phyloP scores from a whole-genome alignment of 2,329 filamentous ascomycete genomes.

The Talaromyces pinophilus region DNA sequence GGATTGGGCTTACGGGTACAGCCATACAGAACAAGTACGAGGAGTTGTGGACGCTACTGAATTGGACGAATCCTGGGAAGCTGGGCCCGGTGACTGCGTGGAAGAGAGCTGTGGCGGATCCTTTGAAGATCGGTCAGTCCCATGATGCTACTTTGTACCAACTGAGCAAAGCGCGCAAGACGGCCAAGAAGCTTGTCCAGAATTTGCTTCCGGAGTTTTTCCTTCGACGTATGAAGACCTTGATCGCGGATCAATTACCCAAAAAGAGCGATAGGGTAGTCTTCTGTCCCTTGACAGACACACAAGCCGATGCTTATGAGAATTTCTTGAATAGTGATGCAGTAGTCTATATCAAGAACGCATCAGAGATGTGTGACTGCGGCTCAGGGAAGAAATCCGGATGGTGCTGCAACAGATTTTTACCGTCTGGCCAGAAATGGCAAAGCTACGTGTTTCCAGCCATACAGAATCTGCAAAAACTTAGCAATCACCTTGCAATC shows the following conservation, averaged over 20 bases:
- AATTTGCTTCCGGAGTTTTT: constrained; percentile 90
- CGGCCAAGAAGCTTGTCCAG: constrained; percentile 79
- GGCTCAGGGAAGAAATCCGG: constrained; percentile 69
- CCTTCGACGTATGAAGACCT: constrained; percentile 83
- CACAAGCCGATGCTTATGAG: constrained; percentile 80
- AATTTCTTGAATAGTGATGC: constrained; percentile 74
- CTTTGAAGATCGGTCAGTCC: constrained; percentile 83
- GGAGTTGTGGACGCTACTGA: constrained; percentile 91
- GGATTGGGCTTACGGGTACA: constrained; percentile 90
- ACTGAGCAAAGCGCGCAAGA: constrained; percentile 76
- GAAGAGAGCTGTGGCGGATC: constrained; percentile 74
- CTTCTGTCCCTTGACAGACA: constrained; percentile 85
- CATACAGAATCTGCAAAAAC: constrained; percentile 78
- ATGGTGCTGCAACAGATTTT: constrained; percentile 71
- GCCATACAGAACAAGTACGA: constrained; percentile 98
- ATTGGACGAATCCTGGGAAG: constrained; percentile 88
- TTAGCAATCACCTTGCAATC: constrained; percentile 89
- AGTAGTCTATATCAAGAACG: constrained; percentile 66
- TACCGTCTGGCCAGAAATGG: constrained; percentile 68
- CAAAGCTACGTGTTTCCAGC: constrained; percentile 79
- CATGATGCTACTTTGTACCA: constrained; percentile 86
- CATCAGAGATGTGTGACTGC: constrained; percentile 70
- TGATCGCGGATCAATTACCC: constrained; percentile 89
- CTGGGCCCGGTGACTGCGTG: constrained; percentile 71
- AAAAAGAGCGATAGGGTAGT: constrained; percentile 94